Evolutionary conservation across 2,329 filamentous ascomycete genomes (phyloP), one percentile per base, ranked within the genome.

Genomic region (Talaromyces funiculosus): DNA sequence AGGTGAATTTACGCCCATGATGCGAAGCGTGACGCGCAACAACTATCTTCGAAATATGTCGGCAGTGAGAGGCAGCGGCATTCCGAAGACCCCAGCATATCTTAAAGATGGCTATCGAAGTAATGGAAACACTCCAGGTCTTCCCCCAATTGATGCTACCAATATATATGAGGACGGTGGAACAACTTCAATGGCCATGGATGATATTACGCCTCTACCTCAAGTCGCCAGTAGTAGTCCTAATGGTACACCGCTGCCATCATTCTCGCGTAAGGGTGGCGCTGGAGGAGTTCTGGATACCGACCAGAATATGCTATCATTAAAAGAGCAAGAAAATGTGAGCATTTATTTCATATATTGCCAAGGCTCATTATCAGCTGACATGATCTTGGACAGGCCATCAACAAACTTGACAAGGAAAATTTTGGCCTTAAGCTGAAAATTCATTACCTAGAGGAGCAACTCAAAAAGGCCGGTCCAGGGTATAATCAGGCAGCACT

Each of bases 381-480:
- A 54, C 7, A n/a, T 54, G 57, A 6, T 40, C 4, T 47, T 33
- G 1, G 20, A 20, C 63, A 85, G 81, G 85, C 86, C 66, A 93
- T 99, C 67, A 90, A 97, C 77, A 90, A 90, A 71, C 93, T 99
- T 68, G 92, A 97, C 72, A 99, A 99, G 79, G 94, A 97, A 71
- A 99, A 99, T 71, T 99, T 97, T 72, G 91, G 91, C 24, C 81
- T 99, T 58, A 97, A 97, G 75, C 83, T 97, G 67, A 97, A 96
- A 75, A 96, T 97, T 57, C 92, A 97, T 74, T 99, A 96, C 73
- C 82, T 99, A 60, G 92, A 99, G 73, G 91, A 97, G 67, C 90
- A 90, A 14, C 78, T 99, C 54, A 85, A 88, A 57, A 96, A 95
- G 73, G 86, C 89, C 59, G 93, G 93, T 0, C 92, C 90, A 7